A percentile compares a stretch with the other conserved stretches of the same genome.
phyloP scores from a whole-genome alignment of 306 rosid genomes.

The Quercus bicolor region DNA sequence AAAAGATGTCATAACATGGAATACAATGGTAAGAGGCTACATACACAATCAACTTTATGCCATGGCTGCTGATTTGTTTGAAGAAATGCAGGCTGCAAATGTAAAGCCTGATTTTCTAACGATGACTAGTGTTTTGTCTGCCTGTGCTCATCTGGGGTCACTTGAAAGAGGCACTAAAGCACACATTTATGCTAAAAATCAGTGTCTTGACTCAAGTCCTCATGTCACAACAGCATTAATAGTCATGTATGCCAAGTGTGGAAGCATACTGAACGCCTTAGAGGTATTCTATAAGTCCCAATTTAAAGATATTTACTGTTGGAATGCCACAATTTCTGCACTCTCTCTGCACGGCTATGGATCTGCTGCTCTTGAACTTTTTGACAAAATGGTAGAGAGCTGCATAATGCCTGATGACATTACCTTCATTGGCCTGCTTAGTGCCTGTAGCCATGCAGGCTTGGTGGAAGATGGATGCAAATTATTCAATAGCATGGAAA shows the following conservation, averaged over 20 bases:
- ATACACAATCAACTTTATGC: conserved; percentile 10
- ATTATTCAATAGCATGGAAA: conserved; percentile 19
- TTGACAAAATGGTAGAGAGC: conserved; percentile 15
- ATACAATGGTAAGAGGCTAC: conserved; percentile 25
- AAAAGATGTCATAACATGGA: conserved; percentile 32
- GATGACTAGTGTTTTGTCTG: conserved; percentile 24
- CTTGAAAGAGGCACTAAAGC: conserved; percentile 19
- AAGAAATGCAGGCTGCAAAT: conserved; percentile 19
- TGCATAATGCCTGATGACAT: conserved; percentile 28
- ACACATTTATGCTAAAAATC: conserved; percentile 17
- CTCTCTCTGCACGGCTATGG: conserved; percentile 26
- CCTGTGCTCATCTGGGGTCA: conserved; percentile 24
- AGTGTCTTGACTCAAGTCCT: conserved; percentile 10
- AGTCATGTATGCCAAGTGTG: conserved; percentile 39
- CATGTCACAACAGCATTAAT: conserved; percentile 27
- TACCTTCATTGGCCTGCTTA: conserved; percentile 29
- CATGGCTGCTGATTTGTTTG: conserved; percentile 12
- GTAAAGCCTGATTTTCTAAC: conserved; percentile 23
- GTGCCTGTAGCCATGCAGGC: conserved; percentile 36
- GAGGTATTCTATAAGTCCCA: conserved; percentile 25
- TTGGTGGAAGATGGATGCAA: conserved; percentile 25
- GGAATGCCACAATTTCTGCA: conserved; percentile 33
- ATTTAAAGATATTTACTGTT: conserved; percentile 23
- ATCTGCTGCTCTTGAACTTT: conserved; percentile 16
- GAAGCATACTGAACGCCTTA: conserved; percentile 17